A percentile compares a stretch with the other conserved stretches of the same genome.
phyloP scores from a whole-genome alignment of 1,284 basidiomycete genomes.

The Anthracocystis walkeri region DNA sequence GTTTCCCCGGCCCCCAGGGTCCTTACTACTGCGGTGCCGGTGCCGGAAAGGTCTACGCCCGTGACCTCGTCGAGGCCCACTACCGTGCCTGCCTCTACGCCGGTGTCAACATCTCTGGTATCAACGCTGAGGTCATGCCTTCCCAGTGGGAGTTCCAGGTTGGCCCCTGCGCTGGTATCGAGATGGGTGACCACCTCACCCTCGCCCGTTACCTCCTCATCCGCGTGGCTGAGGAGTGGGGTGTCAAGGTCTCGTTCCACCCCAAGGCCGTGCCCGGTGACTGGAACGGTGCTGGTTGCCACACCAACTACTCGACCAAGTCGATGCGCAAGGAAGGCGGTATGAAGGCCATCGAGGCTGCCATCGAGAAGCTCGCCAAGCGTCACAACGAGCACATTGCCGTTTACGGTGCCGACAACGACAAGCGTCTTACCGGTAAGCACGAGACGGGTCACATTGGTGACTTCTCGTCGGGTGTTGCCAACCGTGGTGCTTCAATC shows the following conservation, averaged over 20 bases:
- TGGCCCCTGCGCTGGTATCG: conserved; percentile 95
- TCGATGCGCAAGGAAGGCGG: conserved; percentile 72
- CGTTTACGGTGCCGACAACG: conserved; percentile 69
- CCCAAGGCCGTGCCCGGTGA: conserved; percentile 97
- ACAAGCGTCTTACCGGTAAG: conserved; percentile 67
- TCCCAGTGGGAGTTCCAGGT: conserved; percentile 99
- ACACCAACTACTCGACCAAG: conserved; percentile 70
- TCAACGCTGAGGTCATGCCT: conserved; percentile 99
- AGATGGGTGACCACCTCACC: conserved; percentile 86
- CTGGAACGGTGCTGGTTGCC: conserved; percentile 98
- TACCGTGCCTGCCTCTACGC: conserved; percentile 95
- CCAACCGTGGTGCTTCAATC: conserved; percentile 85
- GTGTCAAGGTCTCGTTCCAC: conserved; percentile 94
- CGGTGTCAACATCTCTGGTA: conserved; percentile 97
- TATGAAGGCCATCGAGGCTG: conserved; percentile 91
- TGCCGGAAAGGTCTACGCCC: conserved; percentile 97
- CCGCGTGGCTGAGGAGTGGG: conserved; percentile 90
- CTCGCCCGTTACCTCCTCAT: conserved; percentile 68
- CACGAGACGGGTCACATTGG: conserved; percentile 94
- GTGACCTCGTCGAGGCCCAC: conserved; percentile 99
- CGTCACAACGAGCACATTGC: conserved; percentile 71
- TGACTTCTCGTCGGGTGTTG: conserved; percentile 91
- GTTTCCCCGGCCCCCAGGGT: conserved; percentile 99
- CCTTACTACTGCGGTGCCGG: conserved; percentile 99
- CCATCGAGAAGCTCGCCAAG: conserved; percentile 77